These are phyloP conservation scores for Rhipidocladum racemiflorum DNA, from an alignment of 176 grass and related monocot species.

Conservation along the genomic window DNA sequence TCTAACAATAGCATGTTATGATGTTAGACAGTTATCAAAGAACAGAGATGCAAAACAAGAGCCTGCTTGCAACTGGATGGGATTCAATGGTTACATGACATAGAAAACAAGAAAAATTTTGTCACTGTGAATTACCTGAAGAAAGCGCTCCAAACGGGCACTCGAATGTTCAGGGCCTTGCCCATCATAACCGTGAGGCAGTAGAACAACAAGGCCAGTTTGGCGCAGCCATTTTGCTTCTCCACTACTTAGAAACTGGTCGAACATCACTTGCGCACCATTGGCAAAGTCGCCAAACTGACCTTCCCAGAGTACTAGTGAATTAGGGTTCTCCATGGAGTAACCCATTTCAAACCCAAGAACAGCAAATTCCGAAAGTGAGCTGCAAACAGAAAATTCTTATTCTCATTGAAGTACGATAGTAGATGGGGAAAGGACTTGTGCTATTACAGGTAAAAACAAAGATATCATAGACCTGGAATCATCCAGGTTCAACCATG, in stretches of 20 bases:
- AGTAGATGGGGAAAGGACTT: neutral
- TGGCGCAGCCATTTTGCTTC: conserved; percentile 97
- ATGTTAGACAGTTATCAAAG: neutral
- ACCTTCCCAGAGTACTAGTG: conserved; percentile 90
- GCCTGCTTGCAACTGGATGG: neutral
- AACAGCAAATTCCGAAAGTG: conserved; percentile 97
- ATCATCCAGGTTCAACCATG: neutral
- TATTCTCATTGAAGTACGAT: neutral
- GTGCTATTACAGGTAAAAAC: neutral
- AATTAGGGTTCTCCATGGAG: conserved; percentile 98
- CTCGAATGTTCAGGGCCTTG: conserved; percentile 97
- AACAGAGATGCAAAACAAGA: conserved; percentile 6
- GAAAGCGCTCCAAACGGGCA: conserved; percentile 83
- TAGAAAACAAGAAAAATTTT: neutral
- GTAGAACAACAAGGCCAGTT: conserved; percentile 73
- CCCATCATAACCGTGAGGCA: conserved; percentile 95
- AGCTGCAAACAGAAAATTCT: conserved; percentile 48
- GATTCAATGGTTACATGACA: neutral
- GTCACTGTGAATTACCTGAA: conserved; percentile 55
- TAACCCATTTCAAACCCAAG: conserved; percentile 97
- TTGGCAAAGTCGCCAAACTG: conserved; percentile 96
- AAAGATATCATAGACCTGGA: neutral
- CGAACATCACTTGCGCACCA: conserved; percentile 96
- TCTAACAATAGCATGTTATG: neutral
- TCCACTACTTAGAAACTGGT: conserved; percentile 95